Evolutionary conservation across 306 rosid species (phyloP).

Genomic region (Corylus americana): DNA sequence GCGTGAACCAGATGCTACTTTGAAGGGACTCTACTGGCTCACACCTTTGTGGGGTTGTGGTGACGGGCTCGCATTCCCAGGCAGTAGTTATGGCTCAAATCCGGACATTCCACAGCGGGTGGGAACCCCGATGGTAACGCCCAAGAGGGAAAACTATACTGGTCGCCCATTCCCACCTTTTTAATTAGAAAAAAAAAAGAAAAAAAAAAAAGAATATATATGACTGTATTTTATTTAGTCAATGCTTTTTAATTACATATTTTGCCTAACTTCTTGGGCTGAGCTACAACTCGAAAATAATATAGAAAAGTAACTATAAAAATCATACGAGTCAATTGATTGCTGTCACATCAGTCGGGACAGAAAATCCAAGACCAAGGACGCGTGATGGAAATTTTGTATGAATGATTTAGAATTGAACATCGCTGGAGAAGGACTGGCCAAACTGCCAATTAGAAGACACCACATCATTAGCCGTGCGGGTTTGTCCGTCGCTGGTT

Average conservation of each 20-base stretch:
- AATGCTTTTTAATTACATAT: background rate
- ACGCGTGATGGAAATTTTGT: background rate
- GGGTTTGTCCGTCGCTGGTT: slow-evolving; percentile 38
- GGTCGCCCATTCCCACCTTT: too few relatives aligned
- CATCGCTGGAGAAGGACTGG: slow-evolving; percentile 47
- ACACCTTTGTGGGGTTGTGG: too few relatives aligned
- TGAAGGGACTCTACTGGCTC: too few relatives aligned
- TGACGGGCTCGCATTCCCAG: too few relatives aligned
- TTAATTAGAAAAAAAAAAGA: too few relatives aligned
- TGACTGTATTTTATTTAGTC: background rate
- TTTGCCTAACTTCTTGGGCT: background rate
- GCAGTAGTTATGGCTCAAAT: too few relatives aligned
- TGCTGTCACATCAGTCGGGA: too few relatives aligned
- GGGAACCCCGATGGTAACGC: too few relatives aligned
- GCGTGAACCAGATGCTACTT: too few relatives aligned
- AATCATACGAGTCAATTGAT: too few relatives aligned
- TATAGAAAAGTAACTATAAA: background rate
- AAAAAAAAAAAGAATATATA: background rate
- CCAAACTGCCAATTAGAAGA: slow-evolving; percentile 57
- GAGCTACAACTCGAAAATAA: background rate
- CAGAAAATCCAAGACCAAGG: background rate
- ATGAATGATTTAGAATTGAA: slow-evolving; percentile 4
- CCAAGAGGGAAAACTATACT: too few relatives aligned
- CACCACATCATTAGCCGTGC: slow-evolving; percentile 39
- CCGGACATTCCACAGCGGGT: too few relatives aligned